A percentile compares a stretch with the other conserved stretches of the same genome.
phyloP scores from a whole-genome alignment of 306 rosid genomes.

The Macrotyloma uniflorum region DNA sequence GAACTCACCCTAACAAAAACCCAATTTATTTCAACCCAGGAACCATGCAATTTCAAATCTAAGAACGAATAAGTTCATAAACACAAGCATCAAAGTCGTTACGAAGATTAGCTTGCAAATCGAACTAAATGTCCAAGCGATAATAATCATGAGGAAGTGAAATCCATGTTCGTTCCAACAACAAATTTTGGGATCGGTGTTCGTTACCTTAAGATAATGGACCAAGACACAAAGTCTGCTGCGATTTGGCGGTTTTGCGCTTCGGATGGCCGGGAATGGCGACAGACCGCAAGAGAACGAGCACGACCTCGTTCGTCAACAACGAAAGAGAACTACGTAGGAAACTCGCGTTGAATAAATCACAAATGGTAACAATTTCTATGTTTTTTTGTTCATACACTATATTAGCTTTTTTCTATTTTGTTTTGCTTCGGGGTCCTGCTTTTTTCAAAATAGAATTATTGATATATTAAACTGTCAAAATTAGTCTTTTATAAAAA shows the following conservation, averaged over 20 bases:
- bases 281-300: background rate
- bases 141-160: background rate
- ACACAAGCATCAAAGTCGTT: background rate
- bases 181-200: background rate
- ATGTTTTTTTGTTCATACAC: background rate
- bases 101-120: background rate
- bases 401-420: background rate
- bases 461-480: background rate
- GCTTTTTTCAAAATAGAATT: background rate
- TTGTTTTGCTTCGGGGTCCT: background rate
- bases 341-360: background rate
- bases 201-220: background rate
- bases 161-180: background rate
- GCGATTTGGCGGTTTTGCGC: background rate
- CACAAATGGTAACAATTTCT: background rate
- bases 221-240: background rate
- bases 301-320: background rate
- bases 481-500: background rate
- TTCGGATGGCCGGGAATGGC: background rate
- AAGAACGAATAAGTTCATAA: background rate
- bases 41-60: constrained; percentile 12
- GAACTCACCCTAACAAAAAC: background rate
- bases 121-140: background rate
- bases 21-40: background rate
- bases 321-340: background rate